Evolutionary conservation across 1,284 basidiomycete genomes (phyloP).

Genomic region (Ganoderma boninense): DNA sequence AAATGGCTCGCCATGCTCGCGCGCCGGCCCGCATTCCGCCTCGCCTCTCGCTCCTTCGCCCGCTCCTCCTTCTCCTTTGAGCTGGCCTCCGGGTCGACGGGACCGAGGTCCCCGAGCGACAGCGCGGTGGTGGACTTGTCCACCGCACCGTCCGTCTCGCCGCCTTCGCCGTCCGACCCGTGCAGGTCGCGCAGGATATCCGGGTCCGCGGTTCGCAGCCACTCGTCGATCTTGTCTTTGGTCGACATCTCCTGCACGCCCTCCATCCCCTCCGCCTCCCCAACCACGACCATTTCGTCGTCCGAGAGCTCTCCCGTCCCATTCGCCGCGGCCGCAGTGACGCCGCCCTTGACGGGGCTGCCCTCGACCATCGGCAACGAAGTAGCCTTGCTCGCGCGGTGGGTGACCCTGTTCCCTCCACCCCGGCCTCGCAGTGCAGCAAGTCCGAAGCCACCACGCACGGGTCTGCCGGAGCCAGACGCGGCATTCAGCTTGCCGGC

Average conservation of each 20-base stretch:
- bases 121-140: constrained; percentile 11
- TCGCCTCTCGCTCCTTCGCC: constrained; percentile 29
- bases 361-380: constrained; percentile 55
- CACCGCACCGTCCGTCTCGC: not conserved
- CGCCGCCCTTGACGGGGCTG: constrained; percentile 46
- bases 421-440: constrained; percentile 8
- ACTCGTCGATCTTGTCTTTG: constrained; percentile 28
- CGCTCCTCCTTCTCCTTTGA: constrained; percentile 39
- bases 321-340: constrained; percentile 1
- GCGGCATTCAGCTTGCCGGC: not conserved
- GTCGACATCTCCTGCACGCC: constrained; percentile 17
- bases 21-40: constrained; percentile 55
- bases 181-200: constrained; percentile 27
- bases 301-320: not conserved
- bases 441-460: not conserved
- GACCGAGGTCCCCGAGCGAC: not conserved
- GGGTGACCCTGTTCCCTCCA: constrained; percentile 41
- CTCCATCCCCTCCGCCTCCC: not conserved
- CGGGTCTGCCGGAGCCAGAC: constrained; percentile 3
- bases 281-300: not conserved
- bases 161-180: constrained; percentile 9
- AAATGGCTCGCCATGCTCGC: constrained; percentile 67
- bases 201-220: constrained; percentile 27
- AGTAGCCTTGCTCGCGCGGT: constrained; percentile 71
- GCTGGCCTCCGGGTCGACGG: not conserved